Evolutionary conservation across 2,329 filamentous ascomycete species (phyloP).

Genomic region (Basipetospora chlamydospora): DNA sequence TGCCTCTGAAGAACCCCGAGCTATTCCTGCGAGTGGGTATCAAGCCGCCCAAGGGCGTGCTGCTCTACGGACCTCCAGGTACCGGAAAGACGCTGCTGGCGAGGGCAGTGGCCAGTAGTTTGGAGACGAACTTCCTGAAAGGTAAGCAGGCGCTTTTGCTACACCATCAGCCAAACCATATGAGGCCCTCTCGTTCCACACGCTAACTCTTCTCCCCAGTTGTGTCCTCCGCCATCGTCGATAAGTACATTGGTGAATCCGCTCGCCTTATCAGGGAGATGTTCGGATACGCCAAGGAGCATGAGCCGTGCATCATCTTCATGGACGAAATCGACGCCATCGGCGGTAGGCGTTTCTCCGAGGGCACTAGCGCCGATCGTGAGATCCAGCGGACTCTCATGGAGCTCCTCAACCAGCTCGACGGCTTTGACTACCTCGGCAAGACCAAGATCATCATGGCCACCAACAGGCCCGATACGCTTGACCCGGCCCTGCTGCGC

Average conservation of each 20-base stretch:
- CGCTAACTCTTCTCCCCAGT: constrained; percentile 40
- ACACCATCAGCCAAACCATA: no score
- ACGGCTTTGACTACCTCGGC: constrained; percentile 97
- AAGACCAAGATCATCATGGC: constrained; percentile 99
- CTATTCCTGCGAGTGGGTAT: constrained; percentile 94
- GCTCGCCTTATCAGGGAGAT: constrained; percentile 95
- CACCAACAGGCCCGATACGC: constrained; percentile 90
- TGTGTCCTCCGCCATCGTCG: constrained; percentile 95
- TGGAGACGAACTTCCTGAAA: constrained; percentile 98
- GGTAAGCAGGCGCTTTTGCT: constrained; percentile 35
- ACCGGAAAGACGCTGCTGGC: constrained; percentile 94
- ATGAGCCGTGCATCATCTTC: constrained; percentile 99
- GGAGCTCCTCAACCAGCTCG: constrained; percentile 96
- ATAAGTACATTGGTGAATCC: constrained; percentile 99
- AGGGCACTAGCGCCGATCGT: constrained; percentile 92
- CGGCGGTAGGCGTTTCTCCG: constrained; percentile 87
- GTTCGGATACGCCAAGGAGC: constrained; percentile 99
- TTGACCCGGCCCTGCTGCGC: constrained; percentile 83
- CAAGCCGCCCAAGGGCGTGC: constrained; percentile 94
- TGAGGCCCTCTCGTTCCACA: neutral
- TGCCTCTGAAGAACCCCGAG: constrained; percentile 97
- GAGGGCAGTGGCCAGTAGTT: constrained; percentile 83
- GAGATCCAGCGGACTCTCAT: constrained; percentile 97
- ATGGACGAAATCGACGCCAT: constrained; percentile 99
- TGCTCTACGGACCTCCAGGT: constrained; percentile 90